Percentiles rank a stretch among this genome's conserved stretches.
phyloP scores from a whole-genome alignment of 441 rosid species.

The Euphorbia celastroides region DNA sequence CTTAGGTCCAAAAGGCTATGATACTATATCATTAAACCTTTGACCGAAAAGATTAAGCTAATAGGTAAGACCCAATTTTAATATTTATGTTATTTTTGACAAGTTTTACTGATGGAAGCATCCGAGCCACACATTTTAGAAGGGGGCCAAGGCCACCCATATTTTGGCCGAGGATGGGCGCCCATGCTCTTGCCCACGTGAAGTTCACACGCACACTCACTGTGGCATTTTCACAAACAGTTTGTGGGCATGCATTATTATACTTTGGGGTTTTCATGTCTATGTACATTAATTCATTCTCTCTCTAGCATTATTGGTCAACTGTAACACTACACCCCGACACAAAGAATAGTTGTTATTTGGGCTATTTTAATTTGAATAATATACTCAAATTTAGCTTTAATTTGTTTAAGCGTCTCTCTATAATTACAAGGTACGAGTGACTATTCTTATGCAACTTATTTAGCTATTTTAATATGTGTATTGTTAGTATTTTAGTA shows the following conservation, averaged over 20 bases:
- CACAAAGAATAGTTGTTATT: conserved; percentile 31
- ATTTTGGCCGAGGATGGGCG: not conserved
- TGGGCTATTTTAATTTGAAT: conserved; percentile 10
- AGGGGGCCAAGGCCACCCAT: conserved; percentile 18
- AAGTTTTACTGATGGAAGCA: too few species aligned
- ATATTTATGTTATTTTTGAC: too few species aligned
- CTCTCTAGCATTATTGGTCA: conserved; percentile 27
- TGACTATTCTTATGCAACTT: too few species aligned
- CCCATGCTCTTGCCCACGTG: conserved; percentile 20
- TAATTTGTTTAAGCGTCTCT: too few species aligned
- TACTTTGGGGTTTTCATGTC: conserved; percentile 13
- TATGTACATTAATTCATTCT: conserved; percentile 18
- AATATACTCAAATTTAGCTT: conserved; percentile 15
- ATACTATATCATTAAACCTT: too few species aligned
- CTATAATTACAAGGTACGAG: too few species aligned
- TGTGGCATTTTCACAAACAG: conserved; percentile 17
- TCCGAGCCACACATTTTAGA: not conserved
- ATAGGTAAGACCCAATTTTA: too few species aligned
- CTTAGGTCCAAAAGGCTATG: too few species aligned
- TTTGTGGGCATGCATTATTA: not conserved
- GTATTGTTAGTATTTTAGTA: too few species aligned
- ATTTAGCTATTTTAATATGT: too few species aligned
- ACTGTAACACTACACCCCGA: conserved; percentile 29
- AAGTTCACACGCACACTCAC: conserved; percentile 23
- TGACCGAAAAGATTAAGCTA: too few species aligned